phyloP scores from a whole-genome alignment of 768 basidiomycete genomes.

The Obba rivulosa region DNA sequence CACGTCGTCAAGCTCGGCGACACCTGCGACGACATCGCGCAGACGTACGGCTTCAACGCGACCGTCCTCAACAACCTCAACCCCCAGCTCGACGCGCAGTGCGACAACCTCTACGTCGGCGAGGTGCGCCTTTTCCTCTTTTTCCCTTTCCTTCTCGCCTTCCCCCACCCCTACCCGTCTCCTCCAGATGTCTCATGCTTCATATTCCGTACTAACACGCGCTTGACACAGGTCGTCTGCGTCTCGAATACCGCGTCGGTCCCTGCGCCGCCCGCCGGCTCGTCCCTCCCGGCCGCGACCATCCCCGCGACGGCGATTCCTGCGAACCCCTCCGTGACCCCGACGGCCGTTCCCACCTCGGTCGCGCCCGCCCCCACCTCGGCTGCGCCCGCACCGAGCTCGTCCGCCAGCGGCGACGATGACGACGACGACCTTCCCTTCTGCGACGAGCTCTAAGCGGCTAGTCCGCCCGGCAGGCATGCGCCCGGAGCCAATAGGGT shows the following conservation, averaged over 20 bases:
- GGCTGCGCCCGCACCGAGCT: constrained; percentile 6
- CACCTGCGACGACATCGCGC: constrained; percentile 49
- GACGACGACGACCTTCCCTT: constrained; percentile 42
- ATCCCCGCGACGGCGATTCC: constrained; percentile 20
- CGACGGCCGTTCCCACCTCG: constrained; percentile 18
- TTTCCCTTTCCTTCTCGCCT: not conserved
- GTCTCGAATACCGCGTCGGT: constrained; percentile 33
- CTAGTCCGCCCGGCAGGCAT: not conserved
- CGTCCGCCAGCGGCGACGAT: constrained; percentile 18
- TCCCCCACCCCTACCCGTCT: constrained; percentile 1
- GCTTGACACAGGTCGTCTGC: constrained; percentile 47
- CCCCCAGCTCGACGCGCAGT: constrained; percentile 56
- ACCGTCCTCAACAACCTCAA: constrained; percentile 63
- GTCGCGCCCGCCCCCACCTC: constrained; percentile 25
- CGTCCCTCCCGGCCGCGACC: constrained; percentile 15
- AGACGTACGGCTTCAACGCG: constrained; percentile 36
- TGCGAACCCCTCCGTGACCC: constrained; percentile 8
- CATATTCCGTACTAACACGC: not conserved
- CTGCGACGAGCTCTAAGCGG: constrained; percentile 44
- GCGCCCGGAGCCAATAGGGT: not conserved
- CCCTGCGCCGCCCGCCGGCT: constrained; percentile 37
- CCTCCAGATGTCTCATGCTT: not conserved
- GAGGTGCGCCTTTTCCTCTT: constrained; percentile 57
- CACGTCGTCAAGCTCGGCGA: constrained; percentile 55
- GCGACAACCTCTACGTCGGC: constrained; percentile 68